These are phyloP conservation scores for Sporothrix variecibatus DNA, from an alignment of 2,329 filamentous ascomycete species.

Conservation along the genomic window DNA sequence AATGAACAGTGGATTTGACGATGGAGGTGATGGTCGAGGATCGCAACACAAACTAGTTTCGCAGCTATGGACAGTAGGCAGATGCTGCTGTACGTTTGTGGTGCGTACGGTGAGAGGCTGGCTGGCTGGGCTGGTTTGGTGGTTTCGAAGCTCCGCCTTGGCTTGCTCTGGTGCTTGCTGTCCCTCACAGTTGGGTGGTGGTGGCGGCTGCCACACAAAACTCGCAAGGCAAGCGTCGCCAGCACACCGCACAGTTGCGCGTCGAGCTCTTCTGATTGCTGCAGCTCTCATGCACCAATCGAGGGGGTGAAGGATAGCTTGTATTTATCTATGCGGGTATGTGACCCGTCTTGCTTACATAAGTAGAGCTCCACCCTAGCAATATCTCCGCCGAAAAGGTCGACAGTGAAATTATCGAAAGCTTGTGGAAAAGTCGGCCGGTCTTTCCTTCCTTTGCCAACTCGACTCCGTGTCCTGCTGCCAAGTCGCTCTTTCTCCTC, in stretches of 20 bases:
- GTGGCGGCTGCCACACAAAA: background rate
- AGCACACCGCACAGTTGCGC: constrained; percentile 36
- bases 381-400: constrained; percentile 11
- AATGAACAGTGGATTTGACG: background rate
- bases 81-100: constrained; percentile 26
- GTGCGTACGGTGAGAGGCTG: constrained; percentile 10
- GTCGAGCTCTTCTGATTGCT: constrained; percentile 34
- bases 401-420: constrained; percentile 25
- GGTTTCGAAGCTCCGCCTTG: constrained; percentile 17
- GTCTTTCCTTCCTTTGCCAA: constrained; percentile 3
- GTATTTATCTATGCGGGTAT: background rate
- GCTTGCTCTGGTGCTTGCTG: constrained; percentile 1
- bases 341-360: background rate
- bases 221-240: constrained; percentile 20
- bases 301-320: background rate
- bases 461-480: constrained; percentile 19
- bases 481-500: constrained; percentile 12
- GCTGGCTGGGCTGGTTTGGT: background rate
- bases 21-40: background rate
- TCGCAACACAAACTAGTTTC: background rate
- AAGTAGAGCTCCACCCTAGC: background rate
- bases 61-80: constrained; percentile 21
- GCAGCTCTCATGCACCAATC: constrained; percentile 26
- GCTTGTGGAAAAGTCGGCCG: constrained; percentile 24
- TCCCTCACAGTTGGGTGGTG: background rate